Base-by-base conservation (phyloP, 2,329 filamentous ascomycete genomes). In the Eutypella sp. region DNA sequence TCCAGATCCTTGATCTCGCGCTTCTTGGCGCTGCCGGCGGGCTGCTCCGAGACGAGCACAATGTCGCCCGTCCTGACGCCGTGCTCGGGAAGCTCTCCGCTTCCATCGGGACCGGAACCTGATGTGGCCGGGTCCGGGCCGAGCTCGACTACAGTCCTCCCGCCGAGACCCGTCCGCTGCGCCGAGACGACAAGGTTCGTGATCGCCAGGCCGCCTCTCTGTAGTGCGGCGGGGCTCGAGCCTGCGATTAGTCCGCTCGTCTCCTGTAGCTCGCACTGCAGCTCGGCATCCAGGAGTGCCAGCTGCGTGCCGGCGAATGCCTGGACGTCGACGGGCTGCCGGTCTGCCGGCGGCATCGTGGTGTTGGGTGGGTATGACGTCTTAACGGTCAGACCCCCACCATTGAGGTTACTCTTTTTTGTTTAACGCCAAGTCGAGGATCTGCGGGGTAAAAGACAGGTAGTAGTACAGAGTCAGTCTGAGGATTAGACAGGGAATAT, bases 141-240 rank as follows among this genome's bases (percentile, higher is more conserved):
- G 1, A 99, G 81, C 64, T 96, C 91, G 3, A 96, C 71, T 2
- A 99, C 85, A 0, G 88, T 89, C 53, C 89, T 87, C n/a, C 93
- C 93, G 15, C 91, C 93, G 31, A 96, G 74, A 0, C 93, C 93
- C 0, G 93, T 99, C 24, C 91, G 84, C 61, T 87, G 87, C 16
- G 86, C 84, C 10, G 78, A 73, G 27, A 95, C 71, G 25, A 79
- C 71, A 8, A 97, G 79, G 65, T 91, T 92, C 15, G 82, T 81
- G 57, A 93, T 74, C 25, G 89, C 89, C 34, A 89, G 75, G n/a
- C 89, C 89, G 5, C 86, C 86, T 47, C 85, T 82, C 60, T 88
- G 80, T 11, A 95, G 80, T 1, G 79, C 74, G 0, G 77, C 70
- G 4, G 89, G 88, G 40, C 83, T 81, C 63, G 86, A 80, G 39